Base-by-base conservation (phyloP, 345 rosid genomes). In the Luvunga scandens region DNA sequence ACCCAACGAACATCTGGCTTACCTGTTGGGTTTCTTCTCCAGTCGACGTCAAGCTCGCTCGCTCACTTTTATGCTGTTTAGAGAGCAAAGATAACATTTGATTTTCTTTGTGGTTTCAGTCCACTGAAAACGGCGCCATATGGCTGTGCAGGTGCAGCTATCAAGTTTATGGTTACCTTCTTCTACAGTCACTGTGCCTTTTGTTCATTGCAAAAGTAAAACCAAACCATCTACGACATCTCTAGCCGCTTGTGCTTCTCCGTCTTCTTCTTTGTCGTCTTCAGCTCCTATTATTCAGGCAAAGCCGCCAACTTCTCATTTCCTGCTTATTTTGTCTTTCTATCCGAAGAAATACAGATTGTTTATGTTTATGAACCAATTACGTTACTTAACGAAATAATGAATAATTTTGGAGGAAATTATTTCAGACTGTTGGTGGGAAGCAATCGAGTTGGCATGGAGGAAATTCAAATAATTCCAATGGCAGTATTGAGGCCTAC, bases 371-470 rank as follows among this genome's bases (percentile, higher is more conserved):
- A 45, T 13, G 50, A 45, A 13, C 18, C 22, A 53, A 19, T 53
- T 53, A 5, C 0, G 57, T 53, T 53, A 16, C 57, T 53, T 22
- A 53, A 19, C 5, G 57, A 53, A 53, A 18, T 53, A 16, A 48
- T 13, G 33, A 34, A 34, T 48, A 60, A 65, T 60, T 75, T 48
- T 61, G 66, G 70, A 31, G 31, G 62, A 48, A 25, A 63, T 30
- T 14, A 45, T 71, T 75, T 79, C 91, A 95, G 97, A 85, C 91
- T 81, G 82, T 88, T 67, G 95, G 97, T 80, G 94, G 97, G 39
- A 89, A 83, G 63, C 74, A 71, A 53, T 81, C 75, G 34, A 80
- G 66, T 78, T 80, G 84, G 88, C 74, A 83, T 77, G 50, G 50
- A 13, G 87, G 77, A 18, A 84, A 73, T 39, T 80, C 74, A 31